Evolutionary conservation across 345 rosid species (phyloP).

Genomic region (Citrus sinensis): DNA sequence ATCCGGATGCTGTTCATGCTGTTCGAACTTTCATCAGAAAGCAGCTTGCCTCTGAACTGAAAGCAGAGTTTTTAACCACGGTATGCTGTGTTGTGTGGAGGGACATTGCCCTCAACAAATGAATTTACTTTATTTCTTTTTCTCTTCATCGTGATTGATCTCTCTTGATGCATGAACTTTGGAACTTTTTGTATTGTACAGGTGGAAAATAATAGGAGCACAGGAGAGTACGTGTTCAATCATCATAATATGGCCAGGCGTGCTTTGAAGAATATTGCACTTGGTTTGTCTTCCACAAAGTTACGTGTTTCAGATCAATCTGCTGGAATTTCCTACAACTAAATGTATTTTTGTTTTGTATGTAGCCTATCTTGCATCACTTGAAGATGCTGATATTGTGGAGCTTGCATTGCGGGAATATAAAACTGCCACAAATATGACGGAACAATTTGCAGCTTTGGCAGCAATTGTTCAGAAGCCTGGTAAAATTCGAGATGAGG

Average conservation of each 20-base stretch:
- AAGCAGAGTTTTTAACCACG: slow-evolving; percentile 62
- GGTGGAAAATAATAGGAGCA: slow-evolving; percentile 77
- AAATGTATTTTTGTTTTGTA: background rate
- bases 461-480: slow-evolving; percentile 80
- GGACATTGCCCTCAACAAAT: background rate
- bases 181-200: slow-evolving; percentile 20
- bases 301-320: background rate
- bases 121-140: background rate
- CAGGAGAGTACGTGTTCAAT: slow-evolving; percentile 70
- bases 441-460: slow-evolving; percentile 89
- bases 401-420: slow-evolving; percentile 71
- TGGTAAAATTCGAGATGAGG: slow-evolving; percentile 74
- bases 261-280: slow-evolving; percentile 77
- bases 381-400: slow-evolving; percentile 52
- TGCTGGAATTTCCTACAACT: background rate
- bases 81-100: slow-evolving; percentile 35
- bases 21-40: slow-evolving; percentile 83
- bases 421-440: slow-evolving; percentile 82
- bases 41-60: slow-evolving; percentile 85
- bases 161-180: background rate
- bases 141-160: background rate
- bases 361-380: slow-evolving; percentile 83
- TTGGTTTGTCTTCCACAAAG: slow-evolving; percentile 49
- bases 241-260: slow-evolving; percentile 85
- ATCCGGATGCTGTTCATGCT: slow-evolving; percentile 95